Evolutionary conservation across 257 asterid species (phyloP).

Genomic region (Solanum virginianum): DNA sequence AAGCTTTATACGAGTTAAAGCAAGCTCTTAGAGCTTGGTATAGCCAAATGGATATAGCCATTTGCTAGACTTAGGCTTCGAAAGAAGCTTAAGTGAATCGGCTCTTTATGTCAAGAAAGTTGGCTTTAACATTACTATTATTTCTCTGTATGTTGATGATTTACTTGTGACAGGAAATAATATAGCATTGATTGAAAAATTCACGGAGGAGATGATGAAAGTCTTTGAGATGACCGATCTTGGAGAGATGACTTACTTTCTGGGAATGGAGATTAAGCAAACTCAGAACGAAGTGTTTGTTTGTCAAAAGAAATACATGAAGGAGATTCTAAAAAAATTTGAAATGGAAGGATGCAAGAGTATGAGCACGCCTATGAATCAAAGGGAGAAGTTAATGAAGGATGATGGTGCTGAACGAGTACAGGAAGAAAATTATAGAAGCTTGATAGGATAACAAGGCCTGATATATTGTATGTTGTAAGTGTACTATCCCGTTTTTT

Average conservation of each 20-base stretch:
- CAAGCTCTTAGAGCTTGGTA: neutral
- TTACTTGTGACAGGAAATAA: neutral
- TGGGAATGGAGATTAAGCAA: neutral
- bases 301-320: too few species aligned
- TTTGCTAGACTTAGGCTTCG: neutral
- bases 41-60: neutral
- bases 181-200: neutral
- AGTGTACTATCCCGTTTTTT: too few species aligned
- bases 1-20: neutral
- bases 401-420: too few species aligned
- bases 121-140: neutral
- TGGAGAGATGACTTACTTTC: neutral
- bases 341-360: too few species aligned
- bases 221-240: neutral
- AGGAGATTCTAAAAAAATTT: too few species aligned
- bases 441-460: too few species aligned
- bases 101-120: too few species aligned
- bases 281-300: neutral
- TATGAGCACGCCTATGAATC: too few species aligned
- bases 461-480: too few species aligned
- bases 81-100: too few species aligned
- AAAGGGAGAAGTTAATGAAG: too few species aligned
- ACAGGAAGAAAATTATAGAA: too few species aligned
- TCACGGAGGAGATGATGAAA: neutral
- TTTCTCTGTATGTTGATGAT: neutral